Percentiles rank a stretch among this genome's conserved stretches.
phyloP scores from a whole-genome alignment of 768 basidiomycete species.

The Phanerochaete carnosa region DNA sequence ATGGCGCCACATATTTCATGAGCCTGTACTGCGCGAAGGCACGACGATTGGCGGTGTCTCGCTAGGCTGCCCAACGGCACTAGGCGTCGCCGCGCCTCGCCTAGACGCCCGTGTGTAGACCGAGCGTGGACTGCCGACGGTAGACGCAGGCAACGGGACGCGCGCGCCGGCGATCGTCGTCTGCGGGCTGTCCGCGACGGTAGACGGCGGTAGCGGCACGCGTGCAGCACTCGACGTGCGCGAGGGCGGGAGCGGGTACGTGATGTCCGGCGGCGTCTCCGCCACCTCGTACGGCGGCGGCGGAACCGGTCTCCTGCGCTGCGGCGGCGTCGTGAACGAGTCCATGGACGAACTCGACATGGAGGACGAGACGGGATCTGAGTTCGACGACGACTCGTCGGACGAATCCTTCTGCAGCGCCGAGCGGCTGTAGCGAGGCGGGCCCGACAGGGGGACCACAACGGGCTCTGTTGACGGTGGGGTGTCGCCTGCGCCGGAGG shows the following conservation, averaged over 20 bases:
- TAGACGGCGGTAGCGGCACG: slow-evolving; percentile 2
- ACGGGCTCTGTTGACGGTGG: slow-evolving; percentile 11
- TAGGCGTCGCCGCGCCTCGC: neutral
- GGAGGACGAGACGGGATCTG: slow-evolving; percentile 16
- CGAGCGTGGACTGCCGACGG: slow-evolving; percentile 13
- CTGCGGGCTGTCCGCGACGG: neutral
- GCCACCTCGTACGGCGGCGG: slow-evolving; percentile 20
- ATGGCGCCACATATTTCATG: neutral
- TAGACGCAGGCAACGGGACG: slow-evolving; percentile 12
- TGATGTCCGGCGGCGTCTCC: slow-evolving; percentile 18
- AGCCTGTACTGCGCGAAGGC: neutral
- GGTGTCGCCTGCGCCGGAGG: slow-evolving; percentile 15
- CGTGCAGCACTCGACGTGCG: slow-evolving; percentile 5
- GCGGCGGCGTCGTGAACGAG: slow-evolving; percentile 33
- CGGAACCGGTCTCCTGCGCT: slow-evolving; percentile 12
- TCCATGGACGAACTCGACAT: slow-evolving; percentile 31
- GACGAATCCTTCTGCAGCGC: slow-evolving; percentile 9
- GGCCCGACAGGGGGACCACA: slow-evolving; percentile 3
- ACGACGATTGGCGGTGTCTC: neutral
- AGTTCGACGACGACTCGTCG: slow-evolving; percentile 24
- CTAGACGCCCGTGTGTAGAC: slow-evolving; percentile 8
- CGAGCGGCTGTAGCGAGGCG: slow-evolving; percentile 13
- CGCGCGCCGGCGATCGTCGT: slow-evolving; percentile 1
- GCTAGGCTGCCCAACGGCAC: neutral
- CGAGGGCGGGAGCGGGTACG: slow-evolving; percentile 21